Conservation (phyloP, 805 yeast genomes). For the Ogataea polymorpha region DNA sequence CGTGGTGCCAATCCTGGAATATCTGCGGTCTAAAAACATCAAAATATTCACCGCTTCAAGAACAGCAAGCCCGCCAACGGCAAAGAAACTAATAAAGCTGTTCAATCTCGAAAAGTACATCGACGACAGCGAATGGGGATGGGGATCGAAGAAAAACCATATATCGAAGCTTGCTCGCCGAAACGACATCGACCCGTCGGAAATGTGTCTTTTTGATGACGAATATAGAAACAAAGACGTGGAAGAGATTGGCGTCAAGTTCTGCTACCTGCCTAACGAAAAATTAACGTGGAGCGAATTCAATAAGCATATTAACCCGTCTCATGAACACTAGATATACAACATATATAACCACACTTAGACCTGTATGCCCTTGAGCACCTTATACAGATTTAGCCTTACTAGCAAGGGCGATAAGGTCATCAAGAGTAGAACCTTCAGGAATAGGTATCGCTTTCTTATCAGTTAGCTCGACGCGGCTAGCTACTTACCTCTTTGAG, state of each 20-base stretch:
- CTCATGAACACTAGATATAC: constrained; percentile 4
- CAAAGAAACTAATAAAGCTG: constrained; percentile 54
- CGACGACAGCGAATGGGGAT: constrained; percentile 67
- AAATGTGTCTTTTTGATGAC: constrained; percentile 71
- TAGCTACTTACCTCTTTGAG: constrained; percentile 38
- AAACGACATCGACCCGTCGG: constrained; percentile 43
- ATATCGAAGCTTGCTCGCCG: constrained; percentile 47
- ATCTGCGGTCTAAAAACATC: constrained; percentile 46
- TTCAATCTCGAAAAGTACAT: constrained; percentile 52
- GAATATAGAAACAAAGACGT: constrained; percentile 78
- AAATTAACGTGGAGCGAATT: constrained; percentile 53
- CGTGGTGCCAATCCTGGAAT: constrained; percentile 59
- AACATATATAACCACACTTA: constrained; percentile 3
- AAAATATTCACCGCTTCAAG: constrained; percentile 70
- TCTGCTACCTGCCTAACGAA: constrained; percentile 60
- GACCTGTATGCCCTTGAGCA: constrained; percentile 3
- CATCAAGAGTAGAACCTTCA: constrained; percentile 42
- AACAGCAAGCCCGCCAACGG: constrained; percentile 77
- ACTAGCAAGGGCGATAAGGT: constrained; percentile 46
- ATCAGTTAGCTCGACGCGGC: constrained; percentile 3
- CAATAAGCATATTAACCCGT: constrained; percentile 4
- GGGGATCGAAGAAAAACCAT: constrained; percentile 56
- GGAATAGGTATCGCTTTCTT: constrained; percentile 48
- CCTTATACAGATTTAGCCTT: constrained; percentile 34
- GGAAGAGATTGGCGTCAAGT: constrained; percentile 63